These are phyloP conservation scores for Claviceps purpurea DNA, from an alignment of 2,329 filamentous ascomycete genomes.

Conservation along the genomic window DNA sequence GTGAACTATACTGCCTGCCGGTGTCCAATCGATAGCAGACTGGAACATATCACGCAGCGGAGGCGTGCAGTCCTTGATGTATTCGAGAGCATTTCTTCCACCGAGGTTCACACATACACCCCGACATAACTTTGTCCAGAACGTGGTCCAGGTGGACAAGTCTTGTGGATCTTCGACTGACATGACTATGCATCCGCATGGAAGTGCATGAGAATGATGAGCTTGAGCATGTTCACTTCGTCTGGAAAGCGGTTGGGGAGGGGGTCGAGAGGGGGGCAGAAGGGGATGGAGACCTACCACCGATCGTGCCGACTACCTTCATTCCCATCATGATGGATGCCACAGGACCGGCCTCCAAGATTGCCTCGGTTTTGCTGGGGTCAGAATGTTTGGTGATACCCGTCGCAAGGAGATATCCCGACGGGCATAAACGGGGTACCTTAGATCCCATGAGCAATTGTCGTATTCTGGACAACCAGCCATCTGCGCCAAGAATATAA, in stretches of 20 bases:
- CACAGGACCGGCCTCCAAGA: slow-evolving; percentile 18
- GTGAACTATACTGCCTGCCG: slow-evolving; percentile 16
- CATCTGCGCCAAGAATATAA: slow-evolving; percentile 19
- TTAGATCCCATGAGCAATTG: slow-evolving; percentile 16
- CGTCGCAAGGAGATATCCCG: slow-evolving; percentile 17
- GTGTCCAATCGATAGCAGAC: slow-evolving; percentile 21
- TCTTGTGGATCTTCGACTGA: slow-evolving; percentile 13
- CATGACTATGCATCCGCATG: slow-evolving; percentile 5
- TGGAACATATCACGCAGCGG: slow-evolving; percentile 18
- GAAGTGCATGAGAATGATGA: neutral
- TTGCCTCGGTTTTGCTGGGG: slow-evolving; percentile 12
- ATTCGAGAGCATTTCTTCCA: slow-evolving; percentile 22
- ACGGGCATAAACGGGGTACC: slow-evolving; percentile 14
- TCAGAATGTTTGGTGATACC: slow-evolving; percentile 14
- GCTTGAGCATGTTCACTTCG: neutral
- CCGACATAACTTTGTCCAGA: slow-evolving; percentile 23
- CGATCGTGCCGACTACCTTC: slow-evolving; percentile 15
- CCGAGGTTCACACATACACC: slow-evolving; percentile 14
- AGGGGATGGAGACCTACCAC: slow-evolving; percentile 13
- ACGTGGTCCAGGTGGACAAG: slow-evolving; percentile 17
- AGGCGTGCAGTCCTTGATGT: slow-evolving; percentile 15
- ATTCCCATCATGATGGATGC: slow-evolving; percentile 17
- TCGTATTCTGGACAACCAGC: slow-evolving; percentile 17
- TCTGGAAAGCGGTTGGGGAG: too few species aligned
- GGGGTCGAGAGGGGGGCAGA: neutral